Evolutionary conservation across 2,329 filamentous ascomycete genomes (phyloP).

Genomic region (Fusarium setosum): DNA sequence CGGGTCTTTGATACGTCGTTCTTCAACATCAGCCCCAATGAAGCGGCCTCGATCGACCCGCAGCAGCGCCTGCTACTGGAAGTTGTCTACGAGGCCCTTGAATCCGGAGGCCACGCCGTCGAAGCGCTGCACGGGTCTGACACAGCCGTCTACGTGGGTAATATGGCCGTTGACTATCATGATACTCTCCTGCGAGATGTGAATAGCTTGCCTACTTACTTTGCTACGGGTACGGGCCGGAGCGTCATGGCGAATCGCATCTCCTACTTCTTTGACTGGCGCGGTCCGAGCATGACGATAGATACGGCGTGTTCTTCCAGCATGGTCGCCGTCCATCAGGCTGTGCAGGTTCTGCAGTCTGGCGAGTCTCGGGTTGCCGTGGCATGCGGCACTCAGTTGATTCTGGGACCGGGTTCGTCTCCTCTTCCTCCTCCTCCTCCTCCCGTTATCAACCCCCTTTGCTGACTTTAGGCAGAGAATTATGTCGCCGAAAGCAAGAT

Average conservation of each 20-base stretch:
- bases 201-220: background rate
- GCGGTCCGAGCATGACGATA: conserved; percentile 10
- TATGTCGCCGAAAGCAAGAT: conserved; percentile 12
- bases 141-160: conserved; percentile 15
- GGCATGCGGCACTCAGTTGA: conserved; percentile 17
- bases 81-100: background rate
- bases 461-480: too few relatives aligned
- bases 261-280: conserved; percentile 12
- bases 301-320: conserved; percentile 18
- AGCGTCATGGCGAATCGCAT: conserved; percentile 25
- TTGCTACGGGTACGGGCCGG: background rate
- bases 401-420: too few relatives aligned
- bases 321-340: conserved; percentile 24
- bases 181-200: background rate
- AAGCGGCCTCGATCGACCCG: background rate
- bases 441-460: too few relatives aligned
- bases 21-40: background rate
- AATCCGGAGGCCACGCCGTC: background rate
- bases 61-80: background rate
- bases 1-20: background rate
- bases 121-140: conserved; percentile 1
- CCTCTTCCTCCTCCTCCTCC: too few relatives aligned
- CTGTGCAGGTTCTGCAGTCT: conserved; percentile 6
- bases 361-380: conserved; percentile 21
- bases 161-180: conserved; percentile 7